phyloP scores from a whole-genome alignment of 306 rosid species.

The Vicia sativa region DNA sequence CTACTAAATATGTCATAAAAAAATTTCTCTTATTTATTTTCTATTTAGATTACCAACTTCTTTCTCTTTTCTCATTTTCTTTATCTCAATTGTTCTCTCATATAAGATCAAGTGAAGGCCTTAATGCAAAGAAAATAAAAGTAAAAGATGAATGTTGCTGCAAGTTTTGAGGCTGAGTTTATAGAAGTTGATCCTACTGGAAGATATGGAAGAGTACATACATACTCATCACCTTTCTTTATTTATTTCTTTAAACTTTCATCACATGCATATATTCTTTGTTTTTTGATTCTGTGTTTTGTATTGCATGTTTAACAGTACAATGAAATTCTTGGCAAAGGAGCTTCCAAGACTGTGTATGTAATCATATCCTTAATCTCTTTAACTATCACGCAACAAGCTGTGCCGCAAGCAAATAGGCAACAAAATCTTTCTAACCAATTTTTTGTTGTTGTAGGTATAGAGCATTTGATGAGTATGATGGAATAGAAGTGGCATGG shows the following conservation, averaged over 20 bases:
- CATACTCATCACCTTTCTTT: neutral
- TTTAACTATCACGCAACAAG: no score
- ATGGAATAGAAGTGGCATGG: constrained; percentile 99
- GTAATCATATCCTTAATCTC: constrained; percentile 38
- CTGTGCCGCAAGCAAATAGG: no score
- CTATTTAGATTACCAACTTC: constrained; percentile 26
- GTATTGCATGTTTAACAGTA: constrained; percentile 60
- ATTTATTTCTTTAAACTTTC: constrained; percentile 6
- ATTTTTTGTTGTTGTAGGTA: constrained; percentile 55
- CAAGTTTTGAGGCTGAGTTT: constrained; percentile 57
- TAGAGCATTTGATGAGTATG: constrained; percentile 91
- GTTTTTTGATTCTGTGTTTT: constrained; percentile 42
- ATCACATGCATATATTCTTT: constrained; percentile 17
- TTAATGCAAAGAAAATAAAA: constrained; percentile 22
- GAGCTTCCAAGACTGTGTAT: constrained; percentile 96
- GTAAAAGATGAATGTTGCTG: constrained; percentile 68
- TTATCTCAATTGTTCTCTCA: constrained; percentile 33
- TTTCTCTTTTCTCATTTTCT: constrained; percentile 29
- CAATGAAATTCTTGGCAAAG: constrained; percentile 94
- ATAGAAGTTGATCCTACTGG: constrained; percentile 98
- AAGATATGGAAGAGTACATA: constrained; percentile 95
- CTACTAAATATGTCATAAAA: neutral
- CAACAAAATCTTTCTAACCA: constrained; percentile 1
- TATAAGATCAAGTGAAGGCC: constrained; percentile 30
- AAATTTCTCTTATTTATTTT: neutral